These are phyloP conservation scores for Geranium brycei DNA, from an alignment of 345 rosid genomes.

Conservation along the genomic window DNA sequence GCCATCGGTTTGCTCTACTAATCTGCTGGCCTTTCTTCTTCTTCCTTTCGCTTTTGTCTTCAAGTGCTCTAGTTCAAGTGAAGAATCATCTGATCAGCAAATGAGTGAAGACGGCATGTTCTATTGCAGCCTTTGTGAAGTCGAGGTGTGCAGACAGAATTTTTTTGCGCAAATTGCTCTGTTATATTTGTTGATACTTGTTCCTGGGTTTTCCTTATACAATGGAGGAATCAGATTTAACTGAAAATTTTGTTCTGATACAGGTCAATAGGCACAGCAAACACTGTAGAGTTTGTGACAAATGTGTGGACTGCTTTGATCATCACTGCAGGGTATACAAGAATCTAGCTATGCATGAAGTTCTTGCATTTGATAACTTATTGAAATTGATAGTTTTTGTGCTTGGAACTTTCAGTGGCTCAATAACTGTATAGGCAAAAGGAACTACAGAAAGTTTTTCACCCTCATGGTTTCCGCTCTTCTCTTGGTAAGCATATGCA, in stretches of 20 bases:
- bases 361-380: background rate
- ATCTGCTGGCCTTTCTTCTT: slow-evolving; percentile 20
- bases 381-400: slow-evolving; percentile 8
- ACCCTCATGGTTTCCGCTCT: slow-evolving; percentile 79
- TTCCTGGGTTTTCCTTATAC: background rate
- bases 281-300: slow-evolving; percentile 96
- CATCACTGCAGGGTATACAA: slow-evolving; percentile 91
- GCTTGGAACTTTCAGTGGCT: slow-evolving; percentile 62
- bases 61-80: slow-evolving; percentile 36
- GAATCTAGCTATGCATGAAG: background rate
- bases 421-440: slow-evolving; percentile 84
- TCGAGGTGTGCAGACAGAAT: slow-evolving; percentile 48
- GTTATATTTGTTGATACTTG: background rate
- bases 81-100: slow-evolving; percentile 57
- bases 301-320: slow-evolving; percentile 82
- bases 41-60: slow-evolving; percentile 59
- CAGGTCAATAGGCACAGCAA: slow-evolving; percentile 96
- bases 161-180: background rate
- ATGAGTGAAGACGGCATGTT: slow-evolving; percentile 93
- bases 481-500: slow-evolving; percentile 51
- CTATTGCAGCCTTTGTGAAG: slow-evolving; percentile 94
- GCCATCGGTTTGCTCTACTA: slow-evolving; percentile 25
- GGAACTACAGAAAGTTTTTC: slow-evolving; percentile 83
- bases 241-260: slow-evolving; percentile 9
- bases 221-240: background rate